Evolutionary conservation across 345 rosid genomes (phyloP).

Genomic region (Balakata baccata): DNA sequence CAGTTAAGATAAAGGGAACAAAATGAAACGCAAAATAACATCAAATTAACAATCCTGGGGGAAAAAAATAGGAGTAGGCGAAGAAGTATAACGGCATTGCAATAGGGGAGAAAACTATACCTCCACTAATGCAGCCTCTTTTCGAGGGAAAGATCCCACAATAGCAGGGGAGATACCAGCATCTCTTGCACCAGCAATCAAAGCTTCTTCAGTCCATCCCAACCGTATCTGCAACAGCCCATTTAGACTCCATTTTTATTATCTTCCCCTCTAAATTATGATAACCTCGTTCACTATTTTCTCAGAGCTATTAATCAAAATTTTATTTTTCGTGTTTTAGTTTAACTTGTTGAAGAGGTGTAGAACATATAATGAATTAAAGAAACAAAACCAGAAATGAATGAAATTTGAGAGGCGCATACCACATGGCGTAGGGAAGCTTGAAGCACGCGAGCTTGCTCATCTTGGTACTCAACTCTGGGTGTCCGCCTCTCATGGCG

Average conservation of each 20-base stretch:
- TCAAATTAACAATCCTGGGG: neutral
- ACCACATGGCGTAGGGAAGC: slow-evolving; percentile 89
- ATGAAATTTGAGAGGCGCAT: slow-evolving; percentile 9
- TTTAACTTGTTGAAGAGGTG: too few relatives aligned
- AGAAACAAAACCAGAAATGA: neutral
- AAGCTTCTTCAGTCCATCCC: slow-evolving; percentile 88
- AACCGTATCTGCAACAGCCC: slow-evolving; percentile 41
- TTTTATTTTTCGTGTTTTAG: neutral
- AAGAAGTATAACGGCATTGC: neutral
- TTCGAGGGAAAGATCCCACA: slow-evolving; percentile 78
- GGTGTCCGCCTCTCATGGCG: slow-evolving; percentile 40
- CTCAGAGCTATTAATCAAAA: neutral
- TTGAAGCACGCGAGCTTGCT: slow-evolving; percentile 71
- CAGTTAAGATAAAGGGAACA: neutral
- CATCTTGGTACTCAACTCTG: slow-evolving; percentile 54
- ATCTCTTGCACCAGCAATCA: slow-evolving; percentile 93
- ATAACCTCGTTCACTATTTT: neutral
- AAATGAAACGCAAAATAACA: neutral
- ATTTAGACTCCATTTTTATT: neutral
- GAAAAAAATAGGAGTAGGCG: neutral
- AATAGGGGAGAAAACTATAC: slow-evolving; percentile 24
- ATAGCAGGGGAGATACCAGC: slow-evolving; percentile 83
- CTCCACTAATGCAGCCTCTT: slow-evolving; percentile 91
- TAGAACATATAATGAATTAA: too few relatives aligned
- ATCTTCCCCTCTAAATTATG: neutral